Conservation (phyloP, 805 yeast species). For the Wickerhamomyces ciferrii region DNA sequence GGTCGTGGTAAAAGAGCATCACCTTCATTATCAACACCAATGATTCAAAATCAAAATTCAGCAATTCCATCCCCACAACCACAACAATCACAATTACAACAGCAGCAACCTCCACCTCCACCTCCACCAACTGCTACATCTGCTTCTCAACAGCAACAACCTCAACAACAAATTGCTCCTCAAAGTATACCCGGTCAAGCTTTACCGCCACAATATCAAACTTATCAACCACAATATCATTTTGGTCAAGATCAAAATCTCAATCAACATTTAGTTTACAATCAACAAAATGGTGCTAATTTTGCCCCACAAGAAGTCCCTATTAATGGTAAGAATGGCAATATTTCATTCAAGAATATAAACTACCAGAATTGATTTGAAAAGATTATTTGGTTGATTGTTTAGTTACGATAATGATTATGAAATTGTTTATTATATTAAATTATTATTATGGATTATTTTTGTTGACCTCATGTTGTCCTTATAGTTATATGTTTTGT, state of each 20-base stretch:
- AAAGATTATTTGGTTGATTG: background rate
- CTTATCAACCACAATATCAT: background rate
- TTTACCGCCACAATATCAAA: background rate
- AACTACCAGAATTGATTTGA: constrained; percentile 12
- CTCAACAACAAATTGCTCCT: background rate
- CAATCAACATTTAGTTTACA: background rate
- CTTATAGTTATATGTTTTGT: background rate
- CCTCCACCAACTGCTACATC: background rate
- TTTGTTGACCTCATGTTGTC: too few species aligned
- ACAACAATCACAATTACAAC: background rate
- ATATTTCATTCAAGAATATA: constrained; percentile 21
- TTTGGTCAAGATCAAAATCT: background rate
- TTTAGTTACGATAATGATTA: background rate
- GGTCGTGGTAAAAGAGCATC: constrained; percentile 69
- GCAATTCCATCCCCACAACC: background rate
- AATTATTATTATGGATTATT: background rate
- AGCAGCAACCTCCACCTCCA: background rate
- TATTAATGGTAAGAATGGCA: constrained; percentile 3
- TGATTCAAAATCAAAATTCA: background rate
- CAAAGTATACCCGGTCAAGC: background rate
- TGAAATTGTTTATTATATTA: background rate
- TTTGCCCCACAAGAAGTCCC: background rate
- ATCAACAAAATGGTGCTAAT: background rate
- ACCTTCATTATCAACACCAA: background rate
- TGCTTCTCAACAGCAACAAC: background rate